Evolutionary conservation across 2,329 filamentous ascomycete species (phyloP).

Genomic region (Chrysoporthe deuterocubensis): DNA sequence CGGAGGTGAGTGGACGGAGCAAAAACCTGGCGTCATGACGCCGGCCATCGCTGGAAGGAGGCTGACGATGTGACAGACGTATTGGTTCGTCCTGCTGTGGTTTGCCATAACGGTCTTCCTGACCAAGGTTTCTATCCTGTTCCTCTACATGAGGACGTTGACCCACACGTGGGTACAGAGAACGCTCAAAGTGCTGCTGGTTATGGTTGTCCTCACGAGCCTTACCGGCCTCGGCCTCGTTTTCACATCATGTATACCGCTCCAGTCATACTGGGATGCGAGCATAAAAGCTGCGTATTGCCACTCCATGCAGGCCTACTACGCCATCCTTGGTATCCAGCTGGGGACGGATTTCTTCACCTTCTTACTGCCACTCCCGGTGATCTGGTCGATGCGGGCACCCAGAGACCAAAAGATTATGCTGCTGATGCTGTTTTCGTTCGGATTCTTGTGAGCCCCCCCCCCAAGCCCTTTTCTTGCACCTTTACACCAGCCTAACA

Average conservation of each 20-base stretch:
- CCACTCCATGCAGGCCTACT: slow-evolving; percentile 22
- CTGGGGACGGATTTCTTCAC: slow-evolving; percentile 35
- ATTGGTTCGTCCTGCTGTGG: slow-evolving; percentile 31
- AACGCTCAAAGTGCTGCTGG: slow-evolving; percentile 27
- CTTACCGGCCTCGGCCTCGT: slow-evolving; percentile 28
- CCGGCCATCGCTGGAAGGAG: background rate
- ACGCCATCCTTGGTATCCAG: slow-evolving; percentile 32
- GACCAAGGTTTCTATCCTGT: slow-evolving; percentile 35
- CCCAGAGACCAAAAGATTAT: slow-evolving; percentile 32
- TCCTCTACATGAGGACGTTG: slow-evolving; percentile 35
- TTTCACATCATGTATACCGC: slow-evolving; percentile 33
- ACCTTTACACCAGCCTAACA: background rate
- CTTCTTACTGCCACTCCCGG: slow-evolving; percentile 34
- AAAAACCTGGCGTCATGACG: too few species aligned
- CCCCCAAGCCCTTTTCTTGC: background rate
- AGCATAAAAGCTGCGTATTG: slow-evolving; percentile 14
- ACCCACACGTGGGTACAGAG: slow-evolving; percentile 33
- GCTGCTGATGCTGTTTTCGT: slow-evolving; percentile 33
- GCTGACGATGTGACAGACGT: slow-evolving; percentile 13
- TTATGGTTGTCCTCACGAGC: slow-evolving; percentile 30
- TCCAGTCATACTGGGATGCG: slow-evolving; percentile 31
- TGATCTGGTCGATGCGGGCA: slow-evolving; percentile 32
- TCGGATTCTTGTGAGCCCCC: slow-evolving; percentile 34
- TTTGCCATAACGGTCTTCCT: slow-evolving; percentile 33
- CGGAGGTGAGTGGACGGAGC: slow-evolving; percentile 15